Base-by-base conservation (phyloP, 441 rosid species). In the Erodium moschatum region DNA sequence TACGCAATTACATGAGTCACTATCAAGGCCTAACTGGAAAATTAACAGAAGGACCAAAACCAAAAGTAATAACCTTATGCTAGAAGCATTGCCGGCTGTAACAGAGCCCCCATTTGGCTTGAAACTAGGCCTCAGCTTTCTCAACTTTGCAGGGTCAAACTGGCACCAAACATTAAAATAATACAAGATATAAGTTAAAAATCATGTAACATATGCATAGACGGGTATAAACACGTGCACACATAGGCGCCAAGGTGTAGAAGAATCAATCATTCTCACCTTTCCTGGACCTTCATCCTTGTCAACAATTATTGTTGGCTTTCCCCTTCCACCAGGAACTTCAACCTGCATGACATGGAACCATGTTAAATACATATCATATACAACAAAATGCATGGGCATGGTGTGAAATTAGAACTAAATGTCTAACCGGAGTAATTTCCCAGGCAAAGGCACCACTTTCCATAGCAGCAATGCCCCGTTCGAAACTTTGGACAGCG, bases 41-140 rank as follows among this genome's bases (percentile, higher is more conserved):
- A 65, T 40, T 65, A 38, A 69, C 50, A 10, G 8, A 50, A 63
- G 58, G 18, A 13, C 24, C 62, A 62, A 63, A 24, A 66, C 33
- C 68, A 65, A 58, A 21, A 54, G 62, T 52, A 69, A 58, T 13
- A 18, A 93, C 99, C 97, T 94, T 83, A 94, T 89, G 81, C 99
- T 91, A 74, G 99, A 94, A 52, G 99, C 99, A 78, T 94, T 94
- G 78, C 99, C 97, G 11, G 97, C 97, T 6, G 99, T 94, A 63
- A 94, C 97, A 40, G 91, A 84, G 52, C 98, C 98, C 77, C 98
- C 97, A 67, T 61, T 86, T 69, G 85, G 90, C 83, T 89, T 91
- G 84, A 94, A 94, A 82, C 97, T 93, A 27, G 98, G 93, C 35
- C 98, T 85, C 33, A 93, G 93, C 80, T 91, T 94, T 80, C 88